A percentile compares a stretch with the other conserved stretches of the same genome.
Conservation (phyloP, 805 yeast species). For the Starmerella stellata region DNA sequence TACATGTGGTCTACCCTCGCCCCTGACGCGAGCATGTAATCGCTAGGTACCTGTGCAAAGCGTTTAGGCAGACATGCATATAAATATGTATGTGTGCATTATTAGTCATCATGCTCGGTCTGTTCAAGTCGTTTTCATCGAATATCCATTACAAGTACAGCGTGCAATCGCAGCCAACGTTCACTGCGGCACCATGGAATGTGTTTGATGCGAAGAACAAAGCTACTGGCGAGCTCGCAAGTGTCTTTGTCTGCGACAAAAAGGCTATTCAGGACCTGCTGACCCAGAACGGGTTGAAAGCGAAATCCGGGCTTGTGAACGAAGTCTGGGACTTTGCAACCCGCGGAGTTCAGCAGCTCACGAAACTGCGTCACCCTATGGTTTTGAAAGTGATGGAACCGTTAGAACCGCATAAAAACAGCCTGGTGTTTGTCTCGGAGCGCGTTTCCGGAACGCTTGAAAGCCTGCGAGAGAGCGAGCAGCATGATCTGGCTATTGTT, state of each 20-base stretch:
- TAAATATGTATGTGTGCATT: constrained; percentile 2
- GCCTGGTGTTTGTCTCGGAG: constrained; percentile 72
- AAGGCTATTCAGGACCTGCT: constrained; percentile 46
- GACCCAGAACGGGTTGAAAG: constrained; percentile 32
- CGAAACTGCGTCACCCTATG: constrained; percentile 79
- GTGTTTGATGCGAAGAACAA: constrained; percentile 67
- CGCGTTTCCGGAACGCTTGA: constrained; percentile 40
- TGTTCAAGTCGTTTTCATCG: constrained; percentile 17
- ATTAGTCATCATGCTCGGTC: constrained; percentile 14
- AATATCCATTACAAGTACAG: constrained; percentile 33
- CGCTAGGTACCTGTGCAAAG: not conserved
- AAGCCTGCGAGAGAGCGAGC: constrained; percentile 28
- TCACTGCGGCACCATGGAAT: constrained; percentile 65
- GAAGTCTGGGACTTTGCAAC: constrained; percentile 51
- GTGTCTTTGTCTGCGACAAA: constrained; percentile 78
- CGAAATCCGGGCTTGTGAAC: constrained; percentile 32
- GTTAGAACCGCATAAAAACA: constrained; percentile 63
- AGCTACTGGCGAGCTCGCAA: constrained; percentile 30
- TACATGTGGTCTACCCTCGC: not conserved
- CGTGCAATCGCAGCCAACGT: constrained; percentile 51
- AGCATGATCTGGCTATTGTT: constrained; percentile 55
- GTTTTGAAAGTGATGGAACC: constrained; percentile 72
- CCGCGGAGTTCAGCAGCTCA: constrained; percentile 49
- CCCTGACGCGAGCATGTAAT: not conserved
- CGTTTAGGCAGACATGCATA: not conserved